Evolutionary conservation across 129 eudicot genomes (phyloP).

Genomic region (Lactuca saligna): DNA sequence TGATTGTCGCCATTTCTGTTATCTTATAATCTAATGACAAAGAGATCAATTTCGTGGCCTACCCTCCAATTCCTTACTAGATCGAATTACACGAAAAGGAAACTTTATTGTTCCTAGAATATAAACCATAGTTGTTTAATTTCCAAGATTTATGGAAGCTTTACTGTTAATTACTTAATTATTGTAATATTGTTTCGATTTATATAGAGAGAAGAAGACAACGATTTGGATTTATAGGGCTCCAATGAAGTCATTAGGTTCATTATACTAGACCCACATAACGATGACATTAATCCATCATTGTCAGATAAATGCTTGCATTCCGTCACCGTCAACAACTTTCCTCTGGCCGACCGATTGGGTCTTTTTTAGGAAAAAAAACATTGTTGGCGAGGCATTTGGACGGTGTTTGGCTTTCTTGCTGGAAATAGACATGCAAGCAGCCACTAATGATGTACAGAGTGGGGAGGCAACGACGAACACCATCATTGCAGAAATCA

Average conservation of each 20-base stretch:
- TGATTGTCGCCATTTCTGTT: too few species aligned
- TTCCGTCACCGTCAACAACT: conserved; percentile 5
- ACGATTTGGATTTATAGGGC: conserved; percentile 24
- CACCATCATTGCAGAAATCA: conserved; percentile 15
- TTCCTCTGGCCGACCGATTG: conserved; percentile 24
- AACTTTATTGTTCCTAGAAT: too few species aligned
- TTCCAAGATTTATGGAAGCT: too few species aligned
- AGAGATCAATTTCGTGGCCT: too few species aligned
- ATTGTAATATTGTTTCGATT: too few species aligned
- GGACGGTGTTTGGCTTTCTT: conserved; percentile 8
- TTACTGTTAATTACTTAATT: too few species aligned
- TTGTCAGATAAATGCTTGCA: conserved; percentile 5
- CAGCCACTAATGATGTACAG: conserved; percentile 34
- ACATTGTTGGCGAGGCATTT: conserved; percentile 6
- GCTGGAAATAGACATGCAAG: conserved; percentile 35
- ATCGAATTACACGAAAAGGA: too few species aligned
- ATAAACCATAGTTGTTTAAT: too few species aligned
- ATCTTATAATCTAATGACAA: too few species aligned
- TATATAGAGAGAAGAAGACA: conserved; percentile 14
- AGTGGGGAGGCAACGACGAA: conserved; percentile 23
- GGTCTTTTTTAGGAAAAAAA: conserved; percentile 11
- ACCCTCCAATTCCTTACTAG: too few species aligned
- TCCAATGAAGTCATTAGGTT: conserved; percentile 31
- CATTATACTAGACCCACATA: conserved; percentile 20
- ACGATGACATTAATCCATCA: conserved; percentile 25